Evolutionary conservation across 371 early-diverging fungal species (phyloP).

Genomic region (Actinomortierella ambigua): DNA sequence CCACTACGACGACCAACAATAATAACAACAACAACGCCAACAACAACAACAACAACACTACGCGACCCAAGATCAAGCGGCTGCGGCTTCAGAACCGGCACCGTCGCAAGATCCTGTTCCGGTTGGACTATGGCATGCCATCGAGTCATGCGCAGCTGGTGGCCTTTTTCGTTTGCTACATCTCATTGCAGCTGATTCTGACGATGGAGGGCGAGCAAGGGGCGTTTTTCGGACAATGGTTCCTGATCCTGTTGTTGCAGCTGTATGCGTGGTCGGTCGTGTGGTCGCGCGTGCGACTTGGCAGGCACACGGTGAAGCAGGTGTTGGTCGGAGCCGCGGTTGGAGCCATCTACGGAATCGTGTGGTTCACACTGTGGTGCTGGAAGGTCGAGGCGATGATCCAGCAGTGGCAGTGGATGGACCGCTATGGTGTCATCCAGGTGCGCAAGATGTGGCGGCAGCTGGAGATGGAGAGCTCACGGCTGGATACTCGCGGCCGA

Average conservation of each 20-base stretch:
- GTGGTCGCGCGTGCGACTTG: constrained; percentile 60
- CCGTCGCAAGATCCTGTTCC: too few relatives aligned
- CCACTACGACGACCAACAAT: too few relatives aligned
- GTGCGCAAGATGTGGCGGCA: constrained; percentile 46
- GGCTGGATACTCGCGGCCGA: constrained; percentile 20
- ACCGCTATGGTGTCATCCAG: constrained; percentile 44
- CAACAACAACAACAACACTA: too few relatives aligned
- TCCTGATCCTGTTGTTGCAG: constrained; percentile 40
- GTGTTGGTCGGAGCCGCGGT: constrained; percentile 53
- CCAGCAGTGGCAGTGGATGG: constrained; percentile 49
- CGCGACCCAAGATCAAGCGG: too few relatives aligned
- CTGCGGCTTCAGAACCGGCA: too few relatives aligned
- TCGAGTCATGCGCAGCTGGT: constrained; percentile 76
- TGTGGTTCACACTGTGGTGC: constrained; percentile 49
- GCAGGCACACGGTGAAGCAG: constrained; percentile 57
- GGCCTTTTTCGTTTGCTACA: constrained; percentile 68
- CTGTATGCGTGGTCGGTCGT: constrained; percentile 51
- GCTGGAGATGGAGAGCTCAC: constrained; percentile 39
- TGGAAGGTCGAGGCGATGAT: constrained; percentile 48
- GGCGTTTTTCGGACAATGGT: constrained; percentile 42
- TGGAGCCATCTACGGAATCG: constrained; percentile 46
- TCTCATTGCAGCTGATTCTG: constrained; percentile 40
- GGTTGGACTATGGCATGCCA: constrained; percentile 75
- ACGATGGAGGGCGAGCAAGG: constrained; percentile 31
- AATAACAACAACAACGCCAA: too few relatives aligned